A percentile compares a stretch with the other conserved stretches of the same genome.
Conservation (phyloP, 257 asterid species). For the Gynochthodes officinalis region DNA sequence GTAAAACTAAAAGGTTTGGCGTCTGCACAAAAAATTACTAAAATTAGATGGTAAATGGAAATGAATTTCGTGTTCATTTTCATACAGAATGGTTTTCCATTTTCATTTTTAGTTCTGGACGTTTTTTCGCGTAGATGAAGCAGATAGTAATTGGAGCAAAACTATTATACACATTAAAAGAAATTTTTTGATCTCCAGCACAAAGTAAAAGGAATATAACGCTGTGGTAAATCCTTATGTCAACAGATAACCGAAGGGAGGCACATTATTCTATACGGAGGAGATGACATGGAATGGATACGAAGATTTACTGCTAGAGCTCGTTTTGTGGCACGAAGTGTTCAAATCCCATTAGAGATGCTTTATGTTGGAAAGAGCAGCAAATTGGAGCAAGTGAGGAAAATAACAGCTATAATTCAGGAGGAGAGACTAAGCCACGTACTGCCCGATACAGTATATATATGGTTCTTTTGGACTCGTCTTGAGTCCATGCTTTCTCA, state of each 20-base stretch:
- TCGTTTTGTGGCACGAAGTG: not conserved
- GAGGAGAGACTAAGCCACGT: not conserved
- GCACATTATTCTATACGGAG: constrained; percentile 16
- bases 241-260: not conserved
- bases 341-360: constrained; percentile 1
- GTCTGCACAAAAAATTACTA: too few species aligned
- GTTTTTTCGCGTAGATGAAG: too few species aligned
- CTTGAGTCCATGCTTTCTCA: constrained; percentile 18
- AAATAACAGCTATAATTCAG: not conserved
- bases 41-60: not conserved
- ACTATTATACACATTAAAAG: too few species aligned
- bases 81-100: not conserved
- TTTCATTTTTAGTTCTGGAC: too few species aligned
- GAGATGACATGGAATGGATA: constrained; percentile 16
- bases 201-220: not conserved
- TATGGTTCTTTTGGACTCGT: constrained; percentile 24
- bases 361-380: constrained; percentile 17
- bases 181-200: too few species aligned
- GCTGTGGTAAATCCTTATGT: not conserved
- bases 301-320: constrained; percentile 1
- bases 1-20: too few species aligned
- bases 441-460: not conserved
- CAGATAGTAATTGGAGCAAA: too few species aligned
- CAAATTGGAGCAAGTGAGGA: not conserved
- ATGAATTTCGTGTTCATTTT: too few species aligned